phyloP scores from a whole-genome alignment of 768 basidiomycete genomes.

The Arthromyces matolae region DNA sequence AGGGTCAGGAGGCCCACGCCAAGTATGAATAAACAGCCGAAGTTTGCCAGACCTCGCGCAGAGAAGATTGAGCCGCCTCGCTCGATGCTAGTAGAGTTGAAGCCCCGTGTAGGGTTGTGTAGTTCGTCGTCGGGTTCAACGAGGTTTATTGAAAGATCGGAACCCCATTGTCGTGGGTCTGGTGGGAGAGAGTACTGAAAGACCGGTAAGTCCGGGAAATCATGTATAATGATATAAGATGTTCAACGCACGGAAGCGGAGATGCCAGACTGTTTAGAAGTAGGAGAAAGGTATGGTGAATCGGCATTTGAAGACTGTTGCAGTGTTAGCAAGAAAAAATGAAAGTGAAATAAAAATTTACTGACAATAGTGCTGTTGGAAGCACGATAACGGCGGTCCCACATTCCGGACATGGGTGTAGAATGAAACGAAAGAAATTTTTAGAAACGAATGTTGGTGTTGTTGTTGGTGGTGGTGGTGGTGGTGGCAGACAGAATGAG shows the following conservation, averaged over 20 bases:
- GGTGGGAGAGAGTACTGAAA: slow-evolving; percentile 48
- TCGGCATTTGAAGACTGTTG: slow-evolving; percentile 19
- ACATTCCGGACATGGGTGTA: slow-evolving; percentile 13
- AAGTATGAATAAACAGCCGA: slow-evolving; percentile 56
- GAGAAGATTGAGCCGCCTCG: slow-evolving; percentile 37
- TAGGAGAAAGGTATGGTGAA: slow-evolving; percentile 17
- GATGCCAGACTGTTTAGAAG: slow-evolving; percentile 13
- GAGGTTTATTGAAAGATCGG: slow-evolving; percentile 36
- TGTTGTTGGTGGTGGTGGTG: neutral
- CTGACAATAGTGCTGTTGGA: slow-evolving; percentile 14
- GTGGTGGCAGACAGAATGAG: slow-evolving; percentile 1
- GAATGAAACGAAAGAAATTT: slow-evolving; percentile 2
- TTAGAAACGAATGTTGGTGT: slow-evolving; percentile 8
- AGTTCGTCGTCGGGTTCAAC: slow-evolving; percentile 56
- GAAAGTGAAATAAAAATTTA: slow-evolving; percentile 3
- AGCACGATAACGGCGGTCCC: slow-evolving; percentile 11
- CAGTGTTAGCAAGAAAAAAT: neutral
- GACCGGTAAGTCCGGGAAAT: neutral
- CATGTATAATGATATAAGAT: neutral
- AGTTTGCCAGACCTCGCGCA: slow-evolving; percentile 54
- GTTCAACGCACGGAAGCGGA: slow-evolving; percentile 14
- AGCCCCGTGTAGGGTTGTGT: slow-evolving; percentile 51
- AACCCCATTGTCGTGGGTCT: slow-evolving; percentile 55
- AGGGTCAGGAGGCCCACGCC: slow-evolving; percentile 45
- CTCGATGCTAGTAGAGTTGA: slow-evolving; percentile 13